Evolutionary conservation across 1,284 basidiomycete genomes (phyloP).

Genomic region (Naganishia sp.): DNA sequence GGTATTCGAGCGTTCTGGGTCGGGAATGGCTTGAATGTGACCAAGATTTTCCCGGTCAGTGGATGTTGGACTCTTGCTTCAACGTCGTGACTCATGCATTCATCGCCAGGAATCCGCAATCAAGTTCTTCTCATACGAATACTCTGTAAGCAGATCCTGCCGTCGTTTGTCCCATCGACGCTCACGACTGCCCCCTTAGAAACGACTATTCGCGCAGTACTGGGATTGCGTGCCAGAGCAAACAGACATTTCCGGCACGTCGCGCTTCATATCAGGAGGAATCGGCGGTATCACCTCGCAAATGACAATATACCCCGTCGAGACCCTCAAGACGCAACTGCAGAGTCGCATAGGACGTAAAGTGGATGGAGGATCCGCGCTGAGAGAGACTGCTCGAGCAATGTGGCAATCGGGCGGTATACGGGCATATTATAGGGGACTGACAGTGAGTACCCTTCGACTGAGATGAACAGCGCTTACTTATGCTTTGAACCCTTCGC

Average conservation of each 20-base stretch:
- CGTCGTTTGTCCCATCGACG: slow-evolving; percentile 6
- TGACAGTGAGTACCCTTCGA: slow-evolving; percentile 64
- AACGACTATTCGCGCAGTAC: slow-evolving; percentile 89
- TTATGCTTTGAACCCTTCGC: slow-evolving; percentile 15
- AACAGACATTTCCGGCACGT: slow-evolving; percentile 84
- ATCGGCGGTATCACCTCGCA: slow-evolving; percentile 94
- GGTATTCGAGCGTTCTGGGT: slow-evolving; percentile 90
- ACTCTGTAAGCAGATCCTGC: slow-evolving; percentile 63
- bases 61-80: too few relatives aligned
- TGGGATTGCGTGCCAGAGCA: slow-evolving; percentile 87
- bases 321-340: slow-evolving; percentile 76
- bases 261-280: slow-evolving; percentile 92
- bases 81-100: background rate
- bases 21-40: slow-evolving; percentile 60
- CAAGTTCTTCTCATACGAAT: slow-evolving; percentile 96
- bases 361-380: slow-evolving; percentile 62
- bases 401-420: slow-evolving; percentile 78
- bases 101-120: slow-evolving; percentile 78
- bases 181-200: slow-evolving; percentile 57
- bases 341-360: slow-evolving; percentile 72
- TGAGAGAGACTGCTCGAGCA: slow-evolving; percentile 63
- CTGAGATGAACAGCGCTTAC: background rate
- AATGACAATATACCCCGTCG: slow-evolving; percentile 60
- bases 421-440: slow-evolving; percentile 84
- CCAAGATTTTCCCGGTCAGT: slow-evolving; percentile 82